Evolutionary conservation across 1,284 basidiomycete genomes (phyloP), one percentile per base, ranked within the genome.

Genomic region (Melampsora americana): DNA sequence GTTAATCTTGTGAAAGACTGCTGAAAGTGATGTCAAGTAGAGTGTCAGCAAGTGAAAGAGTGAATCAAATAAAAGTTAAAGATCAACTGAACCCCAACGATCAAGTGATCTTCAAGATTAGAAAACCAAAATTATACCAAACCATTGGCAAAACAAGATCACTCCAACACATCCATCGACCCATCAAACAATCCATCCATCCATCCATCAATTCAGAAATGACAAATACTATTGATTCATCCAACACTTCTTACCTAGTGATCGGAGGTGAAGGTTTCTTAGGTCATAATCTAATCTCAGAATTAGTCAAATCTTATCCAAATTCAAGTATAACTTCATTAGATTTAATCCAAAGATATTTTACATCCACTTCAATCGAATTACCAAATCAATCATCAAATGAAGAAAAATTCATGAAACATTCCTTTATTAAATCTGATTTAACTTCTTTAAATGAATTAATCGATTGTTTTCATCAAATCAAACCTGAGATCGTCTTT

Each of bases 181-280:
- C 3, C 35, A 35, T 35, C 35, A 35, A 35, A 35, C 35, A 35
- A 35, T 35, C 35, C 3, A 35, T 4, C 35, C 35, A 35, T n/a
- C n/a, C n/a, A n/a, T n/a, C n/a, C n/a, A n/a, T n/a, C n/a, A n/a
- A n/a, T n/a, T n/a, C n/a, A 35, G 35, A 4, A 3, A 35, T 35
- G 35, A 35, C 35, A 4, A 35, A 4, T 9, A 9, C 35, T 9
- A 35, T 4, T 4, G 9, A 3, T 35, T 35, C 35, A 35, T 35
- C 35, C 3, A 9, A 9, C 3, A 35, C 35, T 35, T 53, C 50
- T 20, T 53, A 5, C 28, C 14, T 95, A 78, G 92, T 95, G 80
- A 89, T 95, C 83, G 93, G 93, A 56, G 93, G 93, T 69, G 92
- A 91, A 81, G 93, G 94, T 12, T 96, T 97, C 84, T 86, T 97